Evolutionary conservation across 2,329 filamentous ascomycete genomes (phyloP), one percentile per base, ranked within the genome.

Genomic region (Alternaria viburni): DNA sequence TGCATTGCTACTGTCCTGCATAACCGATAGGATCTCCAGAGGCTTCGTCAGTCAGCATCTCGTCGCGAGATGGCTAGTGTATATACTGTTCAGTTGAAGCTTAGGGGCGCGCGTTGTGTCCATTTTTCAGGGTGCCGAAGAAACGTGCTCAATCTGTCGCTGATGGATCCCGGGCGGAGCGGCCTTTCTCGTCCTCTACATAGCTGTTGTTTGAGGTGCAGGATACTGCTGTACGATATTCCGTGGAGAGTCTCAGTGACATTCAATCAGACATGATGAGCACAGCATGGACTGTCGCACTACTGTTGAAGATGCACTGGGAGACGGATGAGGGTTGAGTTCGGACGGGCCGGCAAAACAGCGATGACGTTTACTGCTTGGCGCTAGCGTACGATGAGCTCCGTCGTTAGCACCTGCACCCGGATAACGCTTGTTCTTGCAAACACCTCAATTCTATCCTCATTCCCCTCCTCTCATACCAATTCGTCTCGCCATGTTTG

Each of bases 401-500:
- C 62, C 54, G 50, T 69, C 63, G 61, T 70, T 57, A 57, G 59
- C 30, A 59, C 50, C 36, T 32, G 59, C 30, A 59, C 50, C 36
- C 28, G 49, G 62, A 68, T 54, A 68, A 59, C 61, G 30, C 45
- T 50, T 46, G 23, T 45, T 58, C 30, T 63, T 55, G 28, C 54
- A 45, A 17, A 51, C 36, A 56, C 44, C 47, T 54, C 54, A 62
- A 59, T 57, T 58, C 57, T 60, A 17, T 57, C 65, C 50, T 52
- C 59, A 36, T 59, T 57, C 41, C 55, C 56, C 63, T 52, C 52
- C 51, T 19, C 46, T 41, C 45, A 41, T 45, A 65, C 47, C 67
- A 69, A 79, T 77, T 76, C 57, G 69, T 75, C 59, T 59, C 73
- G 75, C 60, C 54, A 83, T 83, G 82, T 83, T 83, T 67, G 76